Conservation (phyloP, 768 basidiomycete genomes). For the Rhodotorula paludigena region DNA sequence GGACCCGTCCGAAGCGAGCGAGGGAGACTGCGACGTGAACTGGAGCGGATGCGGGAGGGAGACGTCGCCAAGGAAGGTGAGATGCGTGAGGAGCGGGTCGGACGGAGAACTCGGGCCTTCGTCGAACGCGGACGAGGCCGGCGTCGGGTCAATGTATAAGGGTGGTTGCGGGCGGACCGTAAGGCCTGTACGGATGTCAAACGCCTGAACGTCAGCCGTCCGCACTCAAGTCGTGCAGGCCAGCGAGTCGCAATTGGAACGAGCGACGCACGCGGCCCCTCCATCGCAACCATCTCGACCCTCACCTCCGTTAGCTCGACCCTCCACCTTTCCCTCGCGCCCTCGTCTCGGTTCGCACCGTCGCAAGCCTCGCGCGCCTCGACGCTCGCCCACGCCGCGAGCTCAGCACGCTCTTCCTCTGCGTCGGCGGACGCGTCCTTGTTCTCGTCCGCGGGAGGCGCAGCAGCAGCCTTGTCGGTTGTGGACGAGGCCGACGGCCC, state of each 20-base stretch:
- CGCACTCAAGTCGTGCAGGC: too few relatives aligned
- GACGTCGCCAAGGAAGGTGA: constrained; percentile 32
- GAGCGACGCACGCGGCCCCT: constrained; percentile 21
- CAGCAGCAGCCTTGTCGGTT: neutral
- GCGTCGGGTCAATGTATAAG: constrained; percentile 8
- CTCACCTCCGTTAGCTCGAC: constrained; percentile 29
- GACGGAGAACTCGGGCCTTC: neutral
- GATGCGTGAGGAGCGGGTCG: constrained; percentile 8
- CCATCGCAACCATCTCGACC: constrained; percentile 23
- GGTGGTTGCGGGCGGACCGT: constrained; percentile 28
- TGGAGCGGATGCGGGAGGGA: constrained; percentile 3
- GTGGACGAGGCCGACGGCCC: neutral
- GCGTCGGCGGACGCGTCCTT: neutral
- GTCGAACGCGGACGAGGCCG: neutral
- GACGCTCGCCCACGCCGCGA: neutral
- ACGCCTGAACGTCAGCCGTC: too few relatives aligned
- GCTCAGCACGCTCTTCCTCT: too few relatives aligned
- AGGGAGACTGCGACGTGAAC: neutral
- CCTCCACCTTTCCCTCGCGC: neutral
- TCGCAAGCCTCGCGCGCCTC: neutral
- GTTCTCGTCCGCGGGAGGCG: neutral
- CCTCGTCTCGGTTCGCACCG: neutral
- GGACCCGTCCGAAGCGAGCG: neutral
- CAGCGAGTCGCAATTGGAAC: too few relatives aligned
- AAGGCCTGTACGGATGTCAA: neutral